phyloP scores from a whole-genome alignment of 2,329 filamentous ascomycete species.

The Akanthomyces uredinophilus region DNA sequence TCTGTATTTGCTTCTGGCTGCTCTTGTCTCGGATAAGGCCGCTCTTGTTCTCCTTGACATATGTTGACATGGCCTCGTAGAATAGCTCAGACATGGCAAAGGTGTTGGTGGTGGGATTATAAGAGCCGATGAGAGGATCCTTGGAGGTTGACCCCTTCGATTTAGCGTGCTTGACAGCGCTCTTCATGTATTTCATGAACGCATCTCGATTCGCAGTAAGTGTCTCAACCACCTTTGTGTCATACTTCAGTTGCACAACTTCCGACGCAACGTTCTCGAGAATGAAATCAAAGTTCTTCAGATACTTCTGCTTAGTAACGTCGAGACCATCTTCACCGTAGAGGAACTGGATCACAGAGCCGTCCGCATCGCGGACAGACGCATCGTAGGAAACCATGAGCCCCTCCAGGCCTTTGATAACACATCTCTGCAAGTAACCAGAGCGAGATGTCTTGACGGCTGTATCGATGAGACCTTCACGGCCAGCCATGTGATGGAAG shows the following conservation, averaged over 20 bases:
- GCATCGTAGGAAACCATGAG: conserved; percentile 88
- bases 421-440: conserved; percentile 90
- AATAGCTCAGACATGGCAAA: conserved; percentile 90
- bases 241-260: conserved; percentile 68
- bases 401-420: conserved; percentile 98
- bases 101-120: conserved; percentile 69
- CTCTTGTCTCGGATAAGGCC: conserved; percentile 47
- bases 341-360: conserved; percentile 87
- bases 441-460: conserved; percentile 97
- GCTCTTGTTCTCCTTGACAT: conserved; percentile 71
- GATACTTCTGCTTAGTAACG: conserved; percentile 87
- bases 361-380: conserved; percentile 90
- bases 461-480: conserved; percentile 97
- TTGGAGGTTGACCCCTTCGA: conserved; percentile 51
- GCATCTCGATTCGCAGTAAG: conserved; percentile 51
- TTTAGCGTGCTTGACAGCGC: conserved; percentile 67
- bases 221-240: conserved; percentile 40
- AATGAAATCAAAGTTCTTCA: conserved; percentile 85
- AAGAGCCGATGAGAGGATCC: conserved; percentile 70
- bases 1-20: conserved; percentile 25
- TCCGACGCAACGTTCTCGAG: conserved; percentile 80
- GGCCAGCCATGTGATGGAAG: conserved; percentile 98
- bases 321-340: conserved; percentile 97
- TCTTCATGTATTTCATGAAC: conserved; percentile 75
- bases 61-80: conserved; percentile 65